Evolutionary conservation across 2,329 filamentous ascomycete genomes (phyloP).

Genomic region (Diaporthe batatas): DNA sequence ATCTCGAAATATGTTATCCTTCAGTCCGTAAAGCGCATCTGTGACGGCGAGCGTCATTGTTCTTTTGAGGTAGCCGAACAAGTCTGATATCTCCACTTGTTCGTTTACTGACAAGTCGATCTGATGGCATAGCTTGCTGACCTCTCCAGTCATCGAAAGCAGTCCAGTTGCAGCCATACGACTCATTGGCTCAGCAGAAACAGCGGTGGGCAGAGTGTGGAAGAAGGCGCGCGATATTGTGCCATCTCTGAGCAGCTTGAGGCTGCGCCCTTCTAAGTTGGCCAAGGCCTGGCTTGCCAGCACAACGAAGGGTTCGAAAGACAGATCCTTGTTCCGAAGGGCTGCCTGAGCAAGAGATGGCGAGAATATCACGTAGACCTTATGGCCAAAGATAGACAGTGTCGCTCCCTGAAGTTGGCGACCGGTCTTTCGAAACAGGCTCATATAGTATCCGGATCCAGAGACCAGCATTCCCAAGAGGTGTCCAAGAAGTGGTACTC

Average conservation of each 20-base stretch:
- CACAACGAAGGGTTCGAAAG: constrained; percentile 16
- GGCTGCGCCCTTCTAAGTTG: constrained; percentile 13
- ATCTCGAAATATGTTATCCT: background rate
- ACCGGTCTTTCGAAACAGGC: constrained; percentile 7
- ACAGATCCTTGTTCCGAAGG: background rate
- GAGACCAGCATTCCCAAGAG: constrained; percentile 1
- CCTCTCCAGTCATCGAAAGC: constrained; percentile 10
- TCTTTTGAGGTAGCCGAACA: background rate
- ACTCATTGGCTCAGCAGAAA: constrained; percentile 11
- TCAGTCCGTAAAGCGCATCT: background rate
- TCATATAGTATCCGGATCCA: constrained; percentile 12
- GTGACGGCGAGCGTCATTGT: constrained; percentile 4
- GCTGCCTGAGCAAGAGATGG: constrained; percentile 13
- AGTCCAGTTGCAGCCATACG: constrained; percentile 19
- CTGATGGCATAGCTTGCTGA: background rate
- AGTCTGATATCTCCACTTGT: background rate
- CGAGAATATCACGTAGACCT: constrained; percentile 7
- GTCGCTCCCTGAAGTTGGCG: background rate
- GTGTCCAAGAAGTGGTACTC: constrained; percentile 5
- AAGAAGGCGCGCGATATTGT: constrained; percentile 19
- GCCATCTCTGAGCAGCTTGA: constrained; percentile 8
- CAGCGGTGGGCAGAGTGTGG: background rate
- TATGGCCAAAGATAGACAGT: constrained; percentile 7
- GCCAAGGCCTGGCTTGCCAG: constrained; percentile 19
- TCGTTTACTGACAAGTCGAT: background rate